phyloP scores from a whole-genome alignment of 371 early-diverging fungal genomes.

The Phascolomyces articulosus region DNA sequence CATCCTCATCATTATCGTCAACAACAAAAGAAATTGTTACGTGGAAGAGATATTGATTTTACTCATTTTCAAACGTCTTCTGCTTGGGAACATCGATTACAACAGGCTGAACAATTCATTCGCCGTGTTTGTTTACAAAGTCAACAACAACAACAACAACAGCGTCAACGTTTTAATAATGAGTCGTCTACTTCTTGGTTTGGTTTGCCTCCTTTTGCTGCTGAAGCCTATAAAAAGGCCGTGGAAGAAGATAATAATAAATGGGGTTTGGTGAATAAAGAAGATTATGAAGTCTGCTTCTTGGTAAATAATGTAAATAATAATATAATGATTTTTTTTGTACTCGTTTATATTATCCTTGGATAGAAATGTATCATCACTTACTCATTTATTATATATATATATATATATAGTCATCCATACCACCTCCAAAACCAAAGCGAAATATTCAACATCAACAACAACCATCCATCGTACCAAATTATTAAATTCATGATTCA shows the following conservation, averaged over 20 bases:
- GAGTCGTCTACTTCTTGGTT: not conserved
- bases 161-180: not conserved
- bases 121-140: conserved; percentile 6
- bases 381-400: no score
- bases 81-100: not conserved
- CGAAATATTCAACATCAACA: not conserved
- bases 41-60: conserved; percentile 4
- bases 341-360: no score
- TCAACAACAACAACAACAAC: not conserved
- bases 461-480: not conserved
- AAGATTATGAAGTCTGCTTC: conserved; percentile 1
- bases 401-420: conserved; percentile 25
- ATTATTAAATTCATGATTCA: not conserved
- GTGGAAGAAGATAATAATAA: conserved; percentile 8
- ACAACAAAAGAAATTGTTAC: not conserved
- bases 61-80: not conserved
- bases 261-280: conserved; percentile 6
- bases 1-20: not conserved
- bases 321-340: no score
- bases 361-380: no score
- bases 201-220: not conserved
- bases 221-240: not conserved
- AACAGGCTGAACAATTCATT: not conserved
- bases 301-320: conserved; percentile 2
- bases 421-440: conserved; percentile 47